These are phyloP conservation scores for Ramalina peruviana DNA, from an alignment of 495 filamentous ascomycete genomes.

Conservation along the genomic window DNA sequence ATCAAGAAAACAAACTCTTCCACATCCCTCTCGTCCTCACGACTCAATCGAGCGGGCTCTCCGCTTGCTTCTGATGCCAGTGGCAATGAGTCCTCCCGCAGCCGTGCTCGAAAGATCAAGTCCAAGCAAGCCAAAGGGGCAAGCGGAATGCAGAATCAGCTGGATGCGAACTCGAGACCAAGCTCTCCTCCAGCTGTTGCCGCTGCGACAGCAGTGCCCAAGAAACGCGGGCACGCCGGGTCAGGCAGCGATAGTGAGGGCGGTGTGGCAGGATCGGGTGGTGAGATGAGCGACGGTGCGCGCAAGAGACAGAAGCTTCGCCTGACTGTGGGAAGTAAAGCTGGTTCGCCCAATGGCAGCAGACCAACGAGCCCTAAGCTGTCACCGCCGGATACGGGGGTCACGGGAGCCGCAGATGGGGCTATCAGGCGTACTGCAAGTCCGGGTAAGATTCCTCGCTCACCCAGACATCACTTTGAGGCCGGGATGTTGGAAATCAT, in stretches of 20 bases:
- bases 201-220: slow-evolving; percentile 16
- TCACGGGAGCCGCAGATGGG: slow-evolving; percentile 15
- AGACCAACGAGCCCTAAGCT: slow-evolving; percentile 37
- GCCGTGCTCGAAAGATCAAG: slow-evolving; percentile 66
- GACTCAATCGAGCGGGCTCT: slow-evolving; percentile 73
- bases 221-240: slow-evolving; percentile 38
- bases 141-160: slow-evolving; percentile 27
- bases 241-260: slow-evolving; percentile 72
- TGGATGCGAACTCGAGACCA: slow-evolving; percentile 42
- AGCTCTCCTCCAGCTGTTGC: slow-evolving; percentile 11
- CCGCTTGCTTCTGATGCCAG: slow-evolving; percentile 78
- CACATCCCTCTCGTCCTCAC: slow-evolving; percentile 41
- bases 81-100: slow-evolving; percentile 76
- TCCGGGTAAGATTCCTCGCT: slow-evolving; percentile 13
- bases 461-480: not conserved
- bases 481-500: not conserved
- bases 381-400: slow-evolving; percentile 28
- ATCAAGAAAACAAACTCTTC: slow-evolving; percentile 27
- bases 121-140: slow-evolving; percentile 23
- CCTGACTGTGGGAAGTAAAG: slow-evolving; percentile 28
- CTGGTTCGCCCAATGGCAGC: slow-evolving; percentile 41
- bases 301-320: slow-evolving; percentile 43
- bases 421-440: slow-evolving; percentile 15
- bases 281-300: slow-evolving; percentile 58
- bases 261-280: slow-evolving; percentile 43